Conservation (phyloP, 768 basidiomycete species). For the Mycena amicta region DNA sequence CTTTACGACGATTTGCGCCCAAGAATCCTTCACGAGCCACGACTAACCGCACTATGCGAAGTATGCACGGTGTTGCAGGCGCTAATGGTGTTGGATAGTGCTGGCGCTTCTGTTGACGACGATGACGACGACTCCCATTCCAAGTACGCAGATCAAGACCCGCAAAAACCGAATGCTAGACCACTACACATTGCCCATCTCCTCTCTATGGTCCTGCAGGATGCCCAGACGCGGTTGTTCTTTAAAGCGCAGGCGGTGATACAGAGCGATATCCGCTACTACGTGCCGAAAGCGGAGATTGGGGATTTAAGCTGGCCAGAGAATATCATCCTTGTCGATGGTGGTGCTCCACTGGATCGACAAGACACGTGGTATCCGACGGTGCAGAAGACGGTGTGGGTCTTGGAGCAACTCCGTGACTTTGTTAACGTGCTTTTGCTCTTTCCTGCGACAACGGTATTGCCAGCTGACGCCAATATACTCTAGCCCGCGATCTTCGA, state of each 20-base stretch:
- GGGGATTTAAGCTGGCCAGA: background rate
- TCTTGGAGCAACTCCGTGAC: conserved; percentile 84
- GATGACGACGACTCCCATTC: conserved; percentile 32
- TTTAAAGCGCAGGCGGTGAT: conserved; percentile 95
- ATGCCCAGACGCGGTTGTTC: conserved; percentile 92
- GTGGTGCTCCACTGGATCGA: conserved; percentile 57
- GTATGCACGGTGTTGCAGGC: conserved; percentile 96
- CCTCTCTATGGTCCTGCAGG: conserved; percentile 88
- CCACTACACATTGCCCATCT: conserved; percentile 78
- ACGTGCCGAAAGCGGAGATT: conserved; percentile 74
- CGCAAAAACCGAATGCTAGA: conserved; percentile 38
- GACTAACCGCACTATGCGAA: conserved; percentile 85
- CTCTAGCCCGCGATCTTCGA: conserved; percentile 90
- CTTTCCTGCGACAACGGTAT: background rate
- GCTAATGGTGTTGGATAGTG: conserved; percentile 87
- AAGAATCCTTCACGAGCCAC: conserved; percentile 89
- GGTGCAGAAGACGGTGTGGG: conserved; percentile 85
- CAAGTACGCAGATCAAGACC: conserved; percentile 14
- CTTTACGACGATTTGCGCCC: conserved; percentile 95
- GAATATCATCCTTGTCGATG: conserved; percentile 36
- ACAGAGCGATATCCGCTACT: conserved; percentile 86
- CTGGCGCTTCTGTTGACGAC: conserved; percentile 32
- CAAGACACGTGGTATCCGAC: conserved; percentile 94
- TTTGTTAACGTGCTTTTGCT: conserved; percentile 77
- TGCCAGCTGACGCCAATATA: background rate